These are phyloP conservation scores for Spathaspora sp. DNA, from an alignment of 1,139 yeast genomes.

Conservation along the genomic window DNA sequence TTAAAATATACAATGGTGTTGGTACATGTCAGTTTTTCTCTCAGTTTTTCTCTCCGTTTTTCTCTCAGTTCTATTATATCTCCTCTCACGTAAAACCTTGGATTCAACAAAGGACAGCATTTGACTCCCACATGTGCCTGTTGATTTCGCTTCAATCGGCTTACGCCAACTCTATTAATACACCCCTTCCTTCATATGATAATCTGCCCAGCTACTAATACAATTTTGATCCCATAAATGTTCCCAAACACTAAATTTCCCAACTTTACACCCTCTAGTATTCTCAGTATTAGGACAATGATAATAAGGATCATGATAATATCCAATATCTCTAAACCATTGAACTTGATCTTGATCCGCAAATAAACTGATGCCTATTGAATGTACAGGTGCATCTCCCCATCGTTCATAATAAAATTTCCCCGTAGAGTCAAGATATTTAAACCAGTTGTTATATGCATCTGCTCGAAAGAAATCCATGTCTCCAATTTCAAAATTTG, in stretches of 20 bases:
- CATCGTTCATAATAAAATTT: slow-evolving; percentile 86
- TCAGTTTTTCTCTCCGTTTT: no score
- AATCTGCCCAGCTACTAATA: slow-evolving; percentile 69
- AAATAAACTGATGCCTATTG: slow-evolving; percentile 71
- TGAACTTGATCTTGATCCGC: slow-evolving; percentile 70
- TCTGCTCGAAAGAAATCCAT: slow-evolving; percentile 74
- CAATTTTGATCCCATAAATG: slow-evolving; percentile 65
- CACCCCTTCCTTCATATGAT: slow-evolving; percentile 13
- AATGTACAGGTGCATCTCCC: slow-evolving; percentile 93
- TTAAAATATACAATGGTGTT: no score
- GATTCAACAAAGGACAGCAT: no score
- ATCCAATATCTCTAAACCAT: slow-evolving; percentile 89
- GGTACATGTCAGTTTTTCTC: no score
- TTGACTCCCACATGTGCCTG: no score
- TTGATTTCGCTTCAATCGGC: neutral
- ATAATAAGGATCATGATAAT: slow-evolving; percentile 68
- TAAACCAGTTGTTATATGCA: slow-evolving; percentile 64
- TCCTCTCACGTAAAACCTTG: no score
- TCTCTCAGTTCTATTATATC: no score
- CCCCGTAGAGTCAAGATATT: slow-evolving; percentile 64
- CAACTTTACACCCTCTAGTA: slow-evolving; percentile 29
- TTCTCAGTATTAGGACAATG: slow-evolving; percentile 61
- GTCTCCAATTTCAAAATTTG: slow-evolving; percentile 80
- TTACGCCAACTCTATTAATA: neutral
- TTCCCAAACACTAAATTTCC: slow-evolving; percentile 34